Base-by-base conservation (phyloP, 1,139 yeast species). In the Blastobotrys ciferrii region DNA sequence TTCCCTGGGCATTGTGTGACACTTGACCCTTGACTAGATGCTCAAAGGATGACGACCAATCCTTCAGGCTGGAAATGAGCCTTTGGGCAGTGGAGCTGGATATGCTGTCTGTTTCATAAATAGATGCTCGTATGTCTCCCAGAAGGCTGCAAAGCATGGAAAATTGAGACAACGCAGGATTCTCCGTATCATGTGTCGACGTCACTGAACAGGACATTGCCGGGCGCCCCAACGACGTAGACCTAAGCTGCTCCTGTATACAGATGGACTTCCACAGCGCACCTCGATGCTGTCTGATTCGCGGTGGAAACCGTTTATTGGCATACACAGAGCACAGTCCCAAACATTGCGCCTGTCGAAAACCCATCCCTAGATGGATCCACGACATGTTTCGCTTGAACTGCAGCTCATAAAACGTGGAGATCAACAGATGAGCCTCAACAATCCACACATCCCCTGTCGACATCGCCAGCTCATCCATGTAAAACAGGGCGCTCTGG, bases 351-450 rank as follows among this genome's bases (percentile, higher is more conserved):
- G 40, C 40, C 15, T 36, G 40, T 19, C 40, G 14, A 11, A 36
- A 19, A 4, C 40, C 40, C 40, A 36, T 36, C n/a, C 40, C 40
- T 12, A 36, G 40, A 14, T 36, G 40, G 17, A 36, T 36, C 40
- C 40, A 36, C 12, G 40, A 36, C 40, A 36, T 36, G 19, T 36
- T 36, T 11, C 40, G 25, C 18, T 36, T 36, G 28, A 36, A 36
- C 28, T 36, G 40, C 4, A 36, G 40, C 14, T 36, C 40, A 36
- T 36, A 36, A 19, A 36, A 36, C 13, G 40, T 36, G n/a, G 40
- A 36, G 6, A 36, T 23, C 4, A 36, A 28, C n/a, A 36, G 12
- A 19, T 36, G 40, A 7, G 40, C 19, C 12, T 36, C 40, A 3
- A 36, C 40, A 36, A 36, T 36, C 40, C 40, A 36, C 3, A 19